Evolutionary conservation across 306 rosid genomes (phyloP), one percentile per base, ranked within the genome.

Genomic region (Mimosa bimucronata): DNA sequence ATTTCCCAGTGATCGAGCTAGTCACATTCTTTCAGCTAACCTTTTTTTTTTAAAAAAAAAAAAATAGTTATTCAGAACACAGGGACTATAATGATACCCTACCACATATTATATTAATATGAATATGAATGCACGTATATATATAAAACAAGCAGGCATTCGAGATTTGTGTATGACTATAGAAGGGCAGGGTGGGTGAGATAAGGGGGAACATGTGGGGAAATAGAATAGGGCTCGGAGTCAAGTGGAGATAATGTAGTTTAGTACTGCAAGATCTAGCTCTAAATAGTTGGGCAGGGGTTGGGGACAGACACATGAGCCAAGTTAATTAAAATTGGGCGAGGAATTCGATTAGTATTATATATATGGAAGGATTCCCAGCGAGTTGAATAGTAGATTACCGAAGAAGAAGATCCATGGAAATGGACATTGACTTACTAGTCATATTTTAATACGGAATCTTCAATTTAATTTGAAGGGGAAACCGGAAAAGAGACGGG

Each of bases 401-500:
- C 16, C 4, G 6, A 53, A 53, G 21, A 21, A 1, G 60, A 52
- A 19, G 60, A n/a, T 19, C 12, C 3, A 9, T 53, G 28, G 28
- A 53, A 53, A n/a, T 55, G 13, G 18, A 55, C 60, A 25, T 55
- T 55, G 62, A 55, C 62, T 21, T 55, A 0, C 7, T 55, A 2
- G 62, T 21, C 14, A 68, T 68, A 26, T 34, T 80, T 74, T 80
- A 50, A 38, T 13, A 60, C 66, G 75, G 61, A 65, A 80, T 50
- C 14, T n/a, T 19, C 71, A 37, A 8, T 30, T 30, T 29, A 7
- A 14, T 60, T 10, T 26, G 34, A 4, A 57, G 11, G 29, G 5
- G 14, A n/a, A n/a, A n/a, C n/a, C n/a, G n/a, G n/a, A 18, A 50
- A 50, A 4, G 21, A 50, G 15, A 48, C 4, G 5, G 57, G 9